These are phyloP conservation scores for Penicillium sp. DNA, from an alignment of 2,329 filamentous ascomycete species.

Conservation along the genomic window DNA sequence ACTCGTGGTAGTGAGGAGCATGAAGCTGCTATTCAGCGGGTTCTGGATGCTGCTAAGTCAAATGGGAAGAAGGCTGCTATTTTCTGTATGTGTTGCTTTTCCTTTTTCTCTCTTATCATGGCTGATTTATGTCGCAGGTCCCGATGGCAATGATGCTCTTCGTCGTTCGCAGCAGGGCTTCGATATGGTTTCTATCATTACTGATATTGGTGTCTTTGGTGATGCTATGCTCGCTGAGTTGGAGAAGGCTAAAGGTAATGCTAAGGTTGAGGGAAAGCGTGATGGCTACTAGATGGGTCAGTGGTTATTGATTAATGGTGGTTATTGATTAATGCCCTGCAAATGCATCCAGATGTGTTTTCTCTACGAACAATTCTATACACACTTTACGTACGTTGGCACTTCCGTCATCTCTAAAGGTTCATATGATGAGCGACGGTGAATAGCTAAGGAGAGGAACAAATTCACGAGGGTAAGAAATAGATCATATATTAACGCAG, in stretches of 20 bases:
- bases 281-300: constrained; percentile 15
- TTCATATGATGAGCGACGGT: too few relatives aligned
- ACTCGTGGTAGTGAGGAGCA: constrained; percentile 37
- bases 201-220: constrained; percentile 36
- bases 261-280: constrained; percentile 5
- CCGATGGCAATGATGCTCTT: constrained; percentile 35
- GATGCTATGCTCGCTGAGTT: constrained; percentile 35
- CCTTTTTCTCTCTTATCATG: neutral
- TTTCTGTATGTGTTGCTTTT: constrained; percentile 33
- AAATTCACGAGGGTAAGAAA: too few relatives aligned
- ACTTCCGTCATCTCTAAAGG: too few relatives aligned
- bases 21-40: constrained; percentile 39
- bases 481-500: too few relatives aligned
- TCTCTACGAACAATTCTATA: too few relatives aligned
- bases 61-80: constrained; percentile 43
- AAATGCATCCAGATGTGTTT: too few relatives aligned
- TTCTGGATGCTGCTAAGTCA: constrained; percentile 33
- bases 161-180: constrained; percentile 38
- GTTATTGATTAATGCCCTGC: neutral
- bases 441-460: too few relatives aligned
- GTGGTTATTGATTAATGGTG: neutral
- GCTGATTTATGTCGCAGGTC: constrained; percentile 20
- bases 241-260: constrained; percentile 29
- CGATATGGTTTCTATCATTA: constrained; percentile 42
- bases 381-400: too few relatives aligned